phyloP scores from a whole-genome alignment of 148 eudicot species.

The Rhododendron molle region DNA sequence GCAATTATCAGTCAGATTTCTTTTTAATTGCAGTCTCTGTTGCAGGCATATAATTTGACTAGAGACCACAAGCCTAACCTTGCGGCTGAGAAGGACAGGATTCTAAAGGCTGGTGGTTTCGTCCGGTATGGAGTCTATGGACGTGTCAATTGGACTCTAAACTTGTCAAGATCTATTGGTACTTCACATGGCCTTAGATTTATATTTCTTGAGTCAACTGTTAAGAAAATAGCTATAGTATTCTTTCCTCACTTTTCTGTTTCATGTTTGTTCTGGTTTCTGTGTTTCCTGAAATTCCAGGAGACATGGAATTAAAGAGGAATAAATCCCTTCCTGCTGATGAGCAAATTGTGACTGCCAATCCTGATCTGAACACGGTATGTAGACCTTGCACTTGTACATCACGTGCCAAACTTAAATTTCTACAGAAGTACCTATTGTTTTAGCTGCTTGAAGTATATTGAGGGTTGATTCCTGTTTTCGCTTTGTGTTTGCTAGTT shows the following conservation, averaged over 20 bases:
- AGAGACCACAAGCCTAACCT: constrained; percentile 79
- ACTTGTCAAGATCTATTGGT: constrained; percentile 82
- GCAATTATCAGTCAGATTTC: not conserved
- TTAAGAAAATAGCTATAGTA: not conserved
- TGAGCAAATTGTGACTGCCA: constrained; percentile 68
- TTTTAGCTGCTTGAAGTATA: no score
- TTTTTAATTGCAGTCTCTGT: constrained; percentile 1
- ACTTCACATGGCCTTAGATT: constrained; percentile 10
- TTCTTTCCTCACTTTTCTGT: not conserved
- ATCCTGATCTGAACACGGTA: constrained; percentile 68
- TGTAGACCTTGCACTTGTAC: constrained; percentile 13
- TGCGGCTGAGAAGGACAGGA: constrained; percentile 34
- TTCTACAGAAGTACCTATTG: no score
- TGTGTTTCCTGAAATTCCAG: constrained; percentile 28
- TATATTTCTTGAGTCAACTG: not conserved
- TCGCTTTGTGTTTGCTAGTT: not conserved
- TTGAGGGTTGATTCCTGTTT: no score
- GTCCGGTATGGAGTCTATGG: no score
- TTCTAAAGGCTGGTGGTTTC: no score
- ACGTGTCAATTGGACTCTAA: constrained; percentile 63
- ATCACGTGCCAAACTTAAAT: not conserved
- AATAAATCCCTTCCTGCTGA: not conserved
- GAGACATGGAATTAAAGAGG: constrained; percentile 73
- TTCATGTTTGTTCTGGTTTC: not conserved
- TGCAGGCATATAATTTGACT: constrained; percentile 67